phyloP scores from a whole-genome alignment of 331 rosid genomes.

The Rhamnella rubrinervis region DNA sequence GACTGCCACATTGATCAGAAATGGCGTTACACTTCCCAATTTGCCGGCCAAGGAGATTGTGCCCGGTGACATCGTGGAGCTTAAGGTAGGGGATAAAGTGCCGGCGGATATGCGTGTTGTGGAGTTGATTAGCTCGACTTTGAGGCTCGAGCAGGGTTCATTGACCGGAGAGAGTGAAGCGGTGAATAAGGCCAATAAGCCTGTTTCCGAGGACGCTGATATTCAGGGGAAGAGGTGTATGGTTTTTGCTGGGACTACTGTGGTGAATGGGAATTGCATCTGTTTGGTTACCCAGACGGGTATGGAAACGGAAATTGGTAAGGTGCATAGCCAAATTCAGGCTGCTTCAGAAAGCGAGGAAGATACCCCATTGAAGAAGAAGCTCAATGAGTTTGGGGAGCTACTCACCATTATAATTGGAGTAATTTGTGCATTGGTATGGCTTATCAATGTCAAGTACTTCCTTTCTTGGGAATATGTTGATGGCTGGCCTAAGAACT shows the following conservation, averaged over 20 bases:
- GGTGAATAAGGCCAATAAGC: constrained; percentile 38
- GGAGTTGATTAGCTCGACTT: constrained; percentile 34
- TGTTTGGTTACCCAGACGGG: constrained; percentile 34
- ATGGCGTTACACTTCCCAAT: constrained; percentile 20
- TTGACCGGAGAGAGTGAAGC: constrained; percentile 53
- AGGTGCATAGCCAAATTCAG: constrained; percentile 41
- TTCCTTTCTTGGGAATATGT: constrained; percentile 43
- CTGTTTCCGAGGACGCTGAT: constrained; percentile 36
- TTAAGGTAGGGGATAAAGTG: constrained; percentile 43
- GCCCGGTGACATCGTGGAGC: constrained; percentile 40
- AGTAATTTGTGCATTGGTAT: constrained; percentile 34
- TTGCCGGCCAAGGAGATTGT: constrained; percentile 35
- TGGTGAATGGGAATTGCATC: constrained; percentile 32
- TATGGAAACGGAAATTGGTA: constrained; percentile 38
- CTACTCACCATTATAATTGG: constrained; percentile 35
- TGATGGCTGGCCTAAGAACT: constrained; percentile 41
- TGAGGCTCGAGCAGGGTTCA: constrained; percentile 46
- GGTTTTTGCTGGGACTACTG: constrained; percentile 49
- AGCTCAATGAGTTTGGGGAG: constrained; percentile 44
- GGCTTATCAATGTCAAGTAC: constrained; percentile 44
- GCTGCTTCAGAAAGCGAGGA: constrained; percentile 35
- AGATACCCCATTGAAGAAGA: constrained; percentile 41
- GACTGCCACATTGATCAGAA: constrained; percentile 27
- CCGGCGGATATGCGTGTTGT: constrained; percentile 47
- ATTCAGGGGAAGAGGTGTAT: constrained; percentile 45